Conservation (phyloP, 2,329 filamentous ascomycete species). For the Celoporthe dispersa region DNA sequence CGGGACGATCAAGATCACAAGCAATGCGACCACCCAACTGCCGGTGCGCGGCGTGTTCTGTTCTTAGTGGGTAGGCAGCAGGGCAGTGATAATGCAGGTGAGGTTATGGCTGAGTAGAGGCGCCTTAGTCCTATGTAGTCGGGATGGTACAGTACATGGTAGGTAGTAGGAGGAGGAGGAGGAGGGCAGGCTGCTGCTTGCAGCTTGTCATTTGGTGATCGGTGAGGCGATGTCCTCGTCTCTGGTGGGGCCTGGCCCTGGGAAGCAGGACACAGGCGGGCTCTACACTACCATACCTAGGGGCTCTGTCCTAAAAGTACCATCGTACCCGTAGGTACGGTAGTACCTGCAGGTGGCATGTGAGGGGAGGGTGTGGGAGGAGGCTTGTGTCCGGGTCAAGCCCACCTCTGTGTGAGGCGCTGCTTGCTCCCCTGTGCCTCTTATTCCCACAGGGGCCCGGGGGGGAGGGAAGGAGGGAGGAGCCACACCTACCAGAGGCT, state of each 20-base stretch:
- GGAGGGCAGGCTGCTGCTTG: not conserved
- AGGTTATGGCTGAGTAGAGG: not conserved
- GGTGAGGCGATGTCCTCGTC: not conserved
- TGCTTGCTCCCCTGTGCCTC: not conserved
- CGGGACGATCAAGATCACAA: constrained; percentile 7
- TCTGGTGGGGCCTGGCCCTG: not conserved
- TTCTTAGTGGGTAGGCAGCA: not conserved
- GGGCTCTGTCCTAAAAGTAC: not conserved
- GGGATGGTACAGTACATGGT: not conserved
- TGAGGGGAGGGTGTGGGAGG: not conserved
- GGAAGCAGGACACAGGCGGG: not conserved
- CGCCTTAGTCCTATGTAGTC: not conserved
- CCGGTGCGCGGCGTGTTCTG: not conserved
- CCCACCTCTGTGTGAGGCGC: constrained; percentile 1
- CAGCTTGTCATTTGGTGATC: not conserved
- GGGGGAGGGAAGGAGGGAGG: too few species aligned
- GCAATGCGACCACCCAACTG: not conserved
- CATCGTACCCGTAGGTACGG: not conserved
- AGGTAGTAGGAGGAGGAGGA: not conserved
- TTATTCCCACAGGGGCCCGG: not conserved
- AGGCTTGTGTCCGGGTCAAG: constrained; percentile 7
- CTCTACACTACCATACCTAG: not conserved
- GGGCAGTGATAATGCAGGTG: not conserved
- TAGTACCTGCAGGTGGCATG: constrained; percentile 10
- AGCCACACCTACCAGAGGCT: not conserved